Base-by-base conservation (phyloP, 805 yeast genomes). In the Candida rishiriensis region DNA sequence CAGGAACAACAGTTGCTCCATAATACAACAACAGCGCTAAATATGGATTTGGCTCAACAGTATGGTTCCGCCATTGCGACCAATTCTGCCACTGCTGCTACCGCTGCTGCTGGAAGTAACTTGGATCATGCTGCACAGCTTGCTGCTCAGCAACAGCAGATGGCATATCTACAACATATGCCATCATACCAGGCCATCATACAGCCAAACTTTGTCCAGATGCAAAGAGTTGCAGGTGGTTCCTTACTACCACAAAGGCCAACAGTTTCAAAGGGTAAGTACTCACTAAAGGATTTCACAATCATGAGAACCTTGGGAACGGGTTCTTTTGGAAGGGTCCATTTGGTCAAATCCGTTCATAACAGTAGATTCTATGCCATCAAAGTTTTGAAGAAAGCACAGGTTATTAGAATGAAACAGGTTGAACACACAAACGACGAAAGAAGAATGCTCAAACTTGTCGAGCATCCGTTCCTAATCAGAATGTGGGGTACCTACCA, bases 401-500 rank as follows among this genome's bases (percentile, higher is more conserved):
- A 78, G 53, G 81, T 78, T 39, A 77, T 78, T 11, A 76, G 73
- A 52, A 76, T 77, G 76, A 78, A 78, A 57, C 83, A 78, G 56
- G 81, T 78, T 17, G 83, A 78, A 57, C 83, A 78, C 57, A 78
- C 83, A 15, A 78, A 78, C 54, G 83, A 78, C 56, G 83, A 78
- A 60, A 63, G 83, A 44, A 64, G 82, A 51, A 78, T 78, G 78
- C 63, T 78, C 34, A 75, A 73, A 49, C 64, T 76, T 43, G 78
- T 78, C 11, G 79, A 78, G 50, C 83, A 78, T 54, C 83, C 83
- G 7, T 78, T 78, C 49, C 66, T 78, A 50, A 78, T 76, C 49
- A 59, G 83, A 44, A 77, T 78, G 82, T 78, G 83, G 83, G 83
- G 83, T n/a, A 78, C 83, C 6, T 78, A 73, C 54, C 83, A 78